Evolutionary conservation across 371 early-diverging fungal species (phyloP), one percentile per base, ranked within the genome.

Genomic region (Mortierella sp.): DNA sequence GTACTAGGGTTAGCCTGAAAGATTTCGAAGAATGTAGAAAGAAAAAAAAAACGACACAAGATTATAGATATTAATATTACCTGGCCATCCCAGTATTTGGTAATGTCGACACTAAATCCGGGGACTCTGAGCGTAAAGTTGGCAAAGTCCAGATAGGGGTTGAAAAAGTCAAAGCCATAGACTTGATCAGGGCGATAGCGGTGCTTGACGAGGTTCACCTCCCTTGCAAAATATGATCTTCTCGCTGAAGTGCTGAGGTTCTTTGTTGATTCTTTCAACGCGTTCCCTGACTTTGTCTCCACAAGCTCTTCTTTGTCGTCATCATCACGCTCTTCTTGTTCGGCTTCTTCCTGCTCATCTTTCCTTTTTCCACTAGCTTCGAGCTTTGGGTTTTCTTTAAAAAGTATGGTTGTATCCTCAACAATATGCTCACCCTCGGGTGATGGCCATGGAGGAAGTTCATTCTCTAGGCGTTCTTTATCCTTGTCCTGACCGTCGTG

Each of bases 1-100:
- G 28, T 16, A 64, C 3, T 35, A 6, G 51, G 51, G 51, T 35
- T 22, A 30, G 52, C 30, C 49, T 54, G 28, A 62, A 28, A 14
- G 16, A 55, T 26, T 5, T n/a, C 30, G 11, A n/a, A 20, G 10
- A 14, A 18, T 16, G 39, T 8, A 54, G 28, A 22, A 6, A 37
- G 2, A 22, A 3, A 24, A 20, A 45, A 55, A n/a, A n/a, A n/a
- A n/a, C 14, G 5, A 5, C 18, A 16, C 16, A 5, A 18, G 4
- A 16, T 12, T 18, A 51, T n/a, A 18, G 51, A 9, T n/a, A 51
- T n/a, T n/a, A 4, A 14, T 47, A 43, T 28, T 80, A 87, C 89
- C 80, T 90, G 93, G 24, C 92, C 93, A 73, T 94, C 91, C 90
- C 89, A 93, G 75, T 91, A 94, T 39, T 84, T 83, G 28, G 88